Evolutionary conservation across 2,329 filamentous ascomycete species (phyloP), one percentile per base, ranked within the genome.

Genomic region (Neonectria sp.): DNA sequence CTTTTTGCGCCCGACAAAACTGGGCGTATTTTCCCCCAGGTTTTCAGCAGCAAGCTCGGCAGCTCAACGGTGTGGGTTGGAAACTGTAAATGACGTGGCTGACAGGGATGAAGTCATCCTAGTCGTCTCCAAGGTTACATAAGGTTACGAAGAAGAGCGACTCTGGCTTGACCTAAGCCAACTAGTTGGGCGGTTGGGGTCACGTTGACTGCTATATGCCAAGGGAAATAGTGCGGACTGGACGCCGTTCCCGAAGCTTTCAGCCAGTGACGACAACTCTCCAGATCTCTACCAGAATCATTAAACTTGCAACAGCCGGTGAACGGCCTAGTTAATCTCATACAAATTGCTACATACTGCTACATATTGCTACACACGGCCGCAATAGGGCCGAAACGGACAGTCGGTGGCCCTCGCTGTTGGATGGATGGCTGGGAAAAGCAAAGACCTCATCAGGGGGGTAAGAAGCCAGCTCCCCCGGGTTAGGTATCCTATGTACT

Each of bases 361-460:
- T 37, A 37, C 35, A 9, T 15, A 9, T 9, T 37, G 4, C 15
- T 6, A 7, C 35, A 40, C 13, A 40, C 7, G 13, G 35, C n/a
- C 59, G 40, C 27, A 55, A 55, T 55, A 62, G 59, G 59, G 59
- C 59, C 59, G 59, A 62, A 55, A 60, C 37, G 49, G 40, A 40
- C 35, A 37, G 40, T 27, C 15, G 57, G 57, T 60, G 46, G 49
- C 17, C 49, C 25, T 45, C 25, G 21, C 49, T 35, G 25, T 35
- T 46, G n/a, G 1, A 46, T 8, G 11, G 49, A 55, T 25, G 31
- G 9, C 21, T 21, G 31, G n/a, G 12, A 45, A 21, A 25, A 51
- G 31, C 31, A 60, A 60, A 53, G 58, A 33, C 57, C 57, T 53
- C 48, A 43, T 27, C 21, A 21, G 21, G 21, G 21, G 21, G 21